Evolutionary conservation across 2,329 filamentous ascomycete genomes (phyloP).

Genomic region (Aspergillus proliferans): DNA sequence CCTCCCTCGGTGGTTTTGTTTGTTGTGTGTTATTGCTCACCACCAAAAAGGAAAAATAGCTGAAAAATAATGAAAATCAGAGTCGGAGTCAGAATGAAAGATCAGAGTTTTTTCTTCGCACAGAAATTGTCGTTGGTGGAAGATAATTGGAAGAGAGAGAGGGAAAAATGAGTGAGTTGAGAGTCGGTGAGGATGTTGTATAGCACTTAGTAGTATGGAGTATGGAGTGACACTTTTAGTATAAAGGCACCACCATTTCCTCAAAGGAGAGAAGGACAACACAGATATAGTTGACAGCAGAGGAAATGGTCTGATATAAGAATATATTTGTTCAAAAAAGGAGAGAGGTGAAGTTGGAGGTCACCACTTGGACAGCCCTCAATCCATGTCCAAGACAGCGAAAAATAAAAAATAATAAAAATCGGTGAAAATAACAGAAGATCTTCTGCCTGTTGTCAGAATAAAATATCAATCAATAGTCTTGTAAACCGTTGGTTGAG

Average conservation of each 20-base stretch:
- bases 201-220: not conserved
- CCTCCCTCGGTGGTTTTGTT: not conserved
- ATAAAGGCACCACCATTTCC: not conserved
- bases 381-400: not conserved
- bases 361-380: not conserved
- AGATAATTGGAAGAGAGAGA: not conserved
- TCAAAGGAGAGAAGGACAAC: not conserved
- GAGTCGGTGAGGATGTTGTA: not conserved
- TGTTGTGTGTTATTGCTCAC: not conserved
- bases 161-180: not conserved
- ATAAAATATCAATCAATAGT: not conserved
- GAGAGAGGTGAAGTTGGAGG: not conserved
- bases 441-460: not conserved
- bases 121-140: no score
- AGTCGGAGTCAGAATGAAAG: not conserved
- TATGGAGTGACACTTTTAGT: no score
- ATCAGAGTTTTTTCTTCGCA: no score
- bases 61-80: not conserved
- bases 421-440: not conserved
- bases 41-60: no score
- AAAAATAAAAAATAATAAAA: constrained; percentile 4
- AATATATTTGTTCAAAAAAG: not conserved
- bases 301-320: not conserved
- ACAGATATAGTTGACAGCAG: not conserved
- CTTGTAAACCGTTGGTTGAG: no score